Base-by-base conservation (phyloP, 257 asterid genomes). In the Avicennia marina region DNA sequence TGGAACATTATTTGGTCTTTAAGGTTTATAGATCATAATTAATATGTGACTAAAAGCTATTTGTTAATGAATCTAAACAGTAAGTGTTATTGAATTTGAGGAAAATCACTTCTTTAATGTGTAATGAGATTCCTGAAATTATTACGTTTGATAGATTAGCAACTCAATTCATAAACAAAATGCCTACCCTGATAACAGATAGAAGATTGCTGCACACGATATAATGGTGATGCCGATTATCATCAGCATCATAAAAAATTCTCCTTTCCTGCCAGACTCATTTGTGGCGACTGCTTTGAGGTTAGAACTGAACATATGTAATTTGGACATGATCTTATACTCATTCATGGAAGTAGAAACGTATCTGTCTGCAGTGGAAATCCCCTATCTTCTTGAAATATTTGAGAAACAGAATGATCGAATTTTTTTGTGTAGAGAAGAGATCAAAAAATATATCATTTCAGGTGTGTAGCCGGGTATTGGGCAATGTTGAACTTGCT, bases 141-240 rank as follows among this genome's bases (percentile, higher is more conserved):
- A 39, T 42, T 57, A 24, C 10, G 19, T 44, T 36, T 27, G 47
- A 49, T 64, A 54, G 54, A 39, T 25, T 36, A 2, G 58, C 58
- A 15, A 13, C 33, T 47, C 8, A 18, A n/a, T 40, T 27, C 22
- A 11, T 24, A 41, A 47, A 49, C 17, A 47, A 46, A 34, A 42
- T 59, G 50, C n/a, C 46, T 50, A 43, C 53, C 34, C 15, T 66
- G 47, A 21, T 64, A 39, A 59, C 81, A 89, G 97, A 86, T 86
- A 59, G 95, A 89, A 70, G 97, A 89, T 58, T 86, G 97, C 53
- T 93, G 95, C 19, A 78, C 91, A 0, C 86, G 97, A 48, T 89
- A 89, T 47, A 89, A 86, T 64, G 97, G 97, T 66, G 97, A 89
- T 57, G 97, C 97, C 21, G 95, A 89, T 71, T 95, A 89, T 59